Base-by-base conservation (phyloP, 2,329 filamentous ascomycete genomes). In the Ophioceras dolichostomum region DNA sequence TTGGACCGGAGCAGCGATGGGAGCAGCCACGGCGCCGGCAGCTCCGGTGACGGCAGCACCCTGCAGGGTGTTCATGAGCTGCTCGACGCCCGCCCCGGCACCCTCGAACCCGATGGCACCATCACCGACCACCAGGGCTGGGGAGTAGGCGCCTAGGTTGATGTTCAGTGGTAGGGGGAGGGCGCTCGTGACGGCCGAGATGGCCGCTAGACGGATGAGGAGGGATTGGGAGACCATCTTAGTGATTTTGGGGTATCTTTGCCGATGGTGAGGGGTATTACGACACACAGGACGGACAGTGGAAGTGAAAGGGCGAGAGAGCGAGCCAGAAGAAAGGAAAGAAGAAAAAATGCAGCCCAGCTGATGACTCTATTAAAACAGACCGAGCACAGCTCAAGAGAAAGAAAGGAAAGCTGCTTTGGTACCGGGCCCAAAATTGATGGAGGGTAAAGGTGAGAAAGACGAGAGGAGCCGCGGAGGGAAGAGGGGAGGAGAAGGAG, bases 91-190 rank as follows among this genome's bases (percentile, higher is more conserved):
- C 49, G 59, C 54, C 38, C 54, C 57, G n/a, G n/a, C n/a, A 41
- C 63, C 63, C 43, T 62, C 57, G 44, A 67, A 66, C 42, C 60
- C 62, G 42, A 67, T 65, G 46, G 65, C 63, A 55, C 63, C 63
- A 54, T 57, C 55, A 56, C 54, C 54, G 27, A 54, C 48, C 39
- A 61, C 61, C 54, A 63, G 51, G 43, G 61, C 60, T 8, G 61
- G 60, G 2, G 61, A 63, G 47, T 63, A 63, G 26, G 60, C 61
- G 28, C 61, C 60, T 33, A 63, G 57, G 52, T 63, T 64, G 47
- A 64, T 63, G 42, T 47, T 47, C 18, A 47, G 38, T 12, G 44
- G 44, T 4, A 46, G 39, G 26, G 42, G 44, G 6, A 26, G 13
- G 34, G 34, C 34, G 16, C 20, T 36, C 34, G 38, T 40, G 32